These are phyloP conservation scores for Nothophytophthora sp. DNA, from an alignment of 352 stramenopile species.

Conservation along the genomic window DNA sequence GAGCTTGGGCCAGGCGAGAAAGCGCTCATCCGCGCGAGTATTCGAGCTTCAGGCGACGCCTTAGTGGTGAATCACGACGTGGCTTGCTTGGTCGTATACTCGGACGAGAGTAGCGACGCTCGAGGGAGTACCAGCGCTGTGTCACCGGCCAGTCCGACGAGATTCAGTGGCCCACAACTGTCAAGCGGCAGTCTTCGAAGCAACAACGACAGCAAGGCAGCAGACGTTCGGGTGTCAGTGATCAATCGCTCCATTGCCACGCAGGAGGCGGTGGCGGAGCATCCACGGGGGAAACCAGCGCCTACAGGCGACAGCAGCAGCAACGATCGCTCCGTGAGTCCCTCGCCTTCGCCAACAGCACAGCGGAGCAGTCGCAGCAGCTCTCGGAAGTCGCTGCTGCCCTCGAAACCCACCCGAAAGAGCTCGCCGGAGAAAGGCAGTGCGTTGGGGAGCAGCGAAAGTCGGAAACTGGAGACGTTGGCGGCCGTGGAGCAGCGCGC, in stretches of 20 bases:
- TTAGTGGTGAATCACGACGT: conserved; percentile 75
- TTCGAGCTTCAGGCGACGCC: conserved; percentile 39
- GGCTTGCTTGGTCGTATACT: conserved; percentile 48
- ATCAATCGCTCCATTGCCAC: conserved; percentile 67
- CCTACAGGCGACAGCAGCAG: no score
- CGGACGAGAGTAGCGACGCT: conserved; percentile 13
- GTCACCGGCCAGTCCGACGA: conserved; percentile 11
- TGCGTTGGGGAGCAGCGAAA: conserved; percentile 16
- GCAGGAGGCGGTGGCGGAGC: conserved; percentile 60
- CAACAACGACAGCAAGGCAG: conserved; percentile 7
- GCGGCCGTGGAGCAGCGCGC: conserved; percentile 4
- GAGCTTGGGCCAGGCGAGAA: conserved; percentile 53
- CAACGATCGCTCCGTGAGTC: neutral
- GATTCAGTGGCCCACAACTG: conserved; percentile 1
- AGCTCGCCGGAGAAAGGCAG: conserved; percentile 10
- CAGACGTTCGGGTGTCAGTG: conserved; percentile 44
- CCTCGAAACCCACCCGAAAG: conserved; percentile 19
- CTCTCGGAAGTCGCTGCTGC: conserved; percentile 13
- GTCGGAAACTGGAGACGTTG: conserved; percentile 17
- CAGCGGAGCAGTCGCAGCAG: conserved; percentile 15
- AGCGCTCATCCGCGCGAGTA: conserved; percentile 47
- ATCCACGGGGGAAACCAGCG: no score
- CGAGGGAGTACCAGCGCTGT: conserved; percentile 20
- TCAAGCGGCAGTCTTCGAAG: conserved; percentile 2
- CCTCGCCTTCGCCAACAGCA: conserved; percentile 3